phyloP scores from a whole-genome alignment of 2,329 filamentous ascomycete species.

The Helotiales sp. region DNA sequence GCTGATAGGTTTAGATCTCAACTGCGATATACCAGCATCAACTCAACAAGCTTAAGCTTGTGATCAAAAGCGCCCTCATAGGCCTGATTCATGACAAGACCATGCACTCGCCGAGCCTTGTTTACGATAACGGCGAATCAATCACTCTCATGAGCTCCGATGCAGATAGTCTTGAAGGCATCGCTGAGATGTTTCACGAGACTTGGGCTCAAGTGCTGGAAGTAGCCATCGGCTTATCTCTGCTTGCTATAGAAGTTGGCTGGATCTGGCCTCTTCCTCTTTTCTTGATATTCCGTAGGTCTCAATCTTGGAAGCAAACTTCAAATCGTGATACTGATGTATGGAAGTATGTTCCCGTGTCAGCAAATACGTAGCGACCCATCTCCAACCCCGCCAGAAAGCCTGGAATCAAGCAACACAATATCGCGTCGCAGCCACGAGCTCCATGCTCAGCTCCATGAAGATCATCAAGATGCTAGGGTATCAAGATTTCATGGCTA shows the following conservation, averaged over 20 bases:
- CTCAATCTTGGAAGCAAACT: background rate
- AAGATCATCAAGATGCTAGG: constrained; percentile 44
- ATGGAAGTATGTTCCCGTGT: constrained; percentile 40
- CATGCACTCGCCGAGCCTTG: constrained; percentile 27
- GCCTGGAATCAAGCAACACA: constrained; percentile 45
- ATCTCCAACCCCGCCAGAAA: constrained; percentile 38
- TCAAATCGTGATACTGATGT: background rate
- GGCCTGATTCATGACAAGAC: constrained; percentile 39
- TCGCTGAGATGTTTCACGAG: constrained; percentile 42
- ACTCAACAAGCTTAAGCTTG: constrained; percentile 36
- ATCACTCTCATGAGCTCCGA: constrained; percentile 45
- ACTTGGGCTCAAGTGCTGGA: constrained; percentile 45
- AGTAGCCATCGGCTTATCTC: constrained; percentile 40
- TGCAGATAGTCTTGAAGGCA: constrained; percentile 36
- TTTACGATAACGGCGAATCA: constrained; percentile 36
- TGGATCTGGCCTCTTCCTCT: constrained; percentile 45
- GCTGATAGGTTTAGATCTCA: constrained; percentile 32
- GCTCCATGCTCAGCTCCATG: constrained; percentile 37
- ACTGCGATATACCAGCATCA: constrained; percentile 35
- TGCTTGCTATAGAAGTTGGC: constrained; percentile 42
- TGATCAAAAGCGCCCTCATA: constrained; percentile 38
- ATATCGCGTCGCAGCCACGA: constrained; percentile 39
- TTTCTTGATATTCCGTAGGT: constrained; percentile 43
- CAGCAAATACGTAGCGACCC: constrained; percentile 41
- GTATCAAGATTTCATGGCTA: constrained; percentile 2